phyloP scores from a whole-genome alignment of 805 yeast genomes.

The Candida takata region DNA sequence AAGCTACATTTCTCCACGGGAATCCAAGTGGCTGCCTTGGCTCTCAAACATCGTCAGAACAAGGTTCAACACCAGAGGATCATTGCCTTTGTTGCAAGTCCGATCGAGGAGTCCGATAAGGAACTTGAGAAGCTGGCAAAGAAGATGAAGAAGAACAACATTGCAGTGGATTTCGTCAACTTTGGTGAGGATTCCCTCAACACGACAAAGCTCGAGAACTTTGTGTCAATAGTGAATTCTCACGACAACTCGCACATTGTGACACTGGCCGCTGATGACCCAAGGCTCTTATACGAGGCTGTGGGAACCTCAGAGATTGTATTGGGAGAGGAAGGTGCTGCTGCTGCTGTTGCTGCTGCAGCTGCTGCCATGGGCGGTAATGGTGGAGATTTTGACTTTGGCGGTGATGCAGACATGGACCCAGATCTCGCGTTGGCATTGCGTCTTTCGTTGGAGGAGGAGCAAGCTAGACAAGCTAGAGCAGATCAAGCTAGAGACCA shows the following conservation, averaged over 20 bases:
- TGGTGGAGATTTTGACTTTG: constrained; percentile 54
- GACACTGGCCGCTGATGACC: constrained; percentile 81
- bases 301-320: constrained; percentile 72
- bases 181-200: constrained; percentile 86
- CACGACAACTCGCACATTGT: constrained; percentile 77
- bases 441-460: constrained; percentile 91
- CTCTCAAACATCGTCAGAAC: constrained; percentile 93
- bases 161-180: constrained; percentile 83
- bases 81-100: constrained; percentile 83
- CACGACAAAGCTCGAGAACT: constrained; percentile 71
- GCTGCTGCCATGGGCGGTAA: constrained; percentile 42
- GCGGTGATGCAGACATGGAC: constrained; percentile 84
- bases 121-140: constrained; percentile 82
- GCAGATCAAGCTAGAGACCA: constrained; percentile 25
- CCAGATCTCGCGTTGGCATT: constrained; percentile 96
- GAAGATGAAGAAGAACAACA: constrained; percentile 86
- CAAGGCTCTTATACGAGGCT: constrained; percentile 71
- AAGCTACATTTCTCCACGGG: constrained; percentile 66
- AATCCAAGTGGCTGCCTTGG: constrained; percentile 87
- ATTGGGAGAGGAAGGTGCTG: constrained; percentile 47
- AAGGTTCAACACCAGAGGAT: constrained; percentile 88
- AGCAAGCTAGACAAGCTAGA: constrained; percentile 83
- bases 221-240: constrained; percentile 61
- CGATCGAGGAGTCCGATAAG: constrained; percentile 59
- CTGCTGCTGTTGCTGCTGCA: constrained; percentile 29